Conservation (phyloP, 2,329 filamentous ascomycete genomes). For the Calonectria pauciramosa region DNA sequence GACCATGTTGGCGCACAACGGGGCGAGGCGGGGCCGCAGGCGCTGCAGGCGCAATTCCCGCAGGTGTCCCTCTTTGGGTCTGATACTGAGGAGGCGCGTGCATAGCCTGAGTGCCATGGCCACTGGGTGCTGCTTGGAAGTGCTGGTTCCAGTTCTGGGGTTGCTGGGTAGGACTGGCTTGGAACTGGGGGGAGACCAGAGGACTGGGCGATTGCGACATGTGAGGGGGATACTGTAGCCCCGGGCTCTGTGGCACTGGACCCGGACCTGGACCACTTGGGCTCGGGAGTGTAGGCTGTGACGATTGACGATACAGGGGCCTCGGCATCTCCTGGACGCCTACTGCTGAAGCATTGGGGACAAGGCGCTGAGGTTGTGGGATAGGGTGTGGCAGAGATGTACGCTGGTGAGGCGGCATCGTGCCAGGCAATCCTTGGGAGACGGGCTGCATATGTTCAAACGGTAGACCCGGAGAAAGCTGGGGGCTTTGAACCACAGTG, state of each 20-base stretch:
- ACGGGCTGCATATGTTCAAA: neutral
- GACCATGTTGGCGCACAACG: neutral
- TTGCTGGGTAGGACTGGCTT: neutral
- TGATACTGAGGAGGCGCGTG: neutral
- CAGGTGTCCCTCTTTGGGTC: neutral
- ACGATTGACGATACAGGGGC: neutral
- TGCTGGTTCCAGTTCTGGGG: neutral
- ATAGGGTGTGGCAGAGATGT: neutral
- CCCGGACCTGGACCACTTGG: neutral
- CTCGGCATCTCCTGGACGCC: neutral
- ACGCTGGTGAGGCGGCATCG: neutral
- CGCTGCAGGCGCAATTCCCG: neutral
- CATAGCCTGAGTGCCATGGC: neutral
- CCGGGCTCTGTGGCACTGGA: neutral
- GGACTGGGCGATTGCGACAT: neutral
- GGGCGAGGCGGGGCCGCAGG: neutral
- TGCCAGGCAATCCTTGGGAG: neutral
- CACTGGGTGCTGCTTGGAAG: neutral
- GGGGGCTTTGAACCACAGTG: neutral
- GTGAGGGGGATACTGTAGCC: slow-evolving; percentile 22
- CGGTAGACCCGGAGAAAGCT: neutral
- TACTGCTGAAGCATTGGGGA: neutral
- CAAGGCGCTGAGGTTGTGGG: neutral
- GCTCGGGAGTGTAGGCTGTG: neutral
- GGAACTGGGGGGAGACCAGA: neutral